Conservation (phyloP, 129 eudicot species). For the Centella asiatica region DNA sequence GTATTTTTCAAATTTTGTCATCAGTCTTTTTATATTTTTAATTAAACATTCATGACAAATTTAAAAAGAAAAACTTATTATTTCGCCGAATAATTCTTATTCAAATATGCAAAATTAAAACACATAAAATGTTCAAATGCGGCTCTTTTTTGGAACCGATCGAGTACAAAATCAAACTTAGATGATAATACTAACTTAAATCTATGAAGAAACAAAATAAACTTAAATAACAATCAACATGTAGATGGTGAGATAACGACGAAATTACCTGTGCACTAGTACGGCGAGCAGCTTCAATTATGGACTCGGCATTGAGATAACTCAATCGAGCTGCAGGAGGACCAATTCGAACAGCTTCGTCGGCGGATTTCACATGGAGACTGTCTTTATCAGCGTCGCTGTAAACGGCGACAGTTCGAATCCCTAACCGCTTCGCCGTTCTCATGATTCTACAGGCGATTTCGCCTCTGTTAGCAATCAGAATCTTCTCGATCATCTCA, state of each 20-base stretch:
- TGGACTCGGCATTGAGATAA: conserved; percentile 54
- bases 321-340: conserved; percentile 90
- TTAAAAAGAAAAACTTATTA: too few species aligned
- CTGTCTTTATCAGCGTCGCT: conserved; percentile 86
- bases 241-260: neutral
- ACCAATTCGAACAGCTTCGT: conserved; percentile 88
- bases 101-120: too few species aligned
- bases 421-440: conserved; percentile 76
- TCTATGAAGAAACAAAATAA: neutral
- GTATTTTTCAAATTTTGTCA: too few species aligned
- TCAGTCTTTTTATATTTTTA: too few species aligned
- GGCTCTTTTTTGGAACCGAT: too few species aligned
- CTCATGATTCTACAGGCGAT: conserved; percentile 85
- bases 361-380: conserved; percentile 88
- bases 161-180: neutral
- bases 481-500: conserved; percentile 50
- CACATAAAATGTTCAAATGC: too few species aligned
- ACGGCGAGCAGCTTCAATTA: conserved; percentile 61
- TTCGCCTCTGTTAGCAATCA: conserved; percentile 92
- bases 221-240: neutral
- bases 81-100: too few species aligned
- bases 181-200: neutral
- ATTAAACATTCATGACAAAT: too few species aligned
- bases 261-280: conserved; percentile 79
- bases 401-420: conserved; percentile 87